Evolutionary conservation across 176 grass and related monocot genomes (phyloP), one percentile per base, ranked within the genome.

Genomic region (Chloris gayana): DNA sequence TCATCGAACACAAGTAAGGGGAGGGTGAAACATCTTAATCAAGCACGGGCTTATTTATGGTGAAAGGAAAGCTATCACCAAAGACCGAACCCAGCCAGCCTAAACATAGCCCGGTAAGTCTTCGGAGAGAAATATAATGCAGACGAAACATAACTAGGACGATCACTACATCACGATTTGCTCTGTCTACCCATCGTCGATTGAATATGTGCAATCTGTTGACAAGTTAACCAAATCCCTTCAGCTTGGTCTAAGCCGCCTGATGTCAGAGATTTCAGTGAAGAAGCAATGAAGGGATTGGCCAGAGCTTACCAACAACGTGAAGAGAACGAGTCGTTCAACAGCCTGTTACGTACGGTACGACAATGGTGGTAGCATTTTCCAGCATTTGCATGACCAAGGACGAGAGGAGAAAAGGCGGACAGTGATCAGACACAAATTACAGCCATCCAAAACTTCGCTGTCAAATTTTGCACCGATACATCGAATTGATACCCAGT

Each of bases 21-120:
- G 75, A 78, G 1, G 76, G 76, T 67, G 76, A 78, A 64, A 67
- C 76, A 49, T 78, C 76, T 30, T 10, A 22, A 9, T 74, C 72
- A 17, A 2, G 7, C 42, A 67, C 44, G 19, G 75, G 15, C 42
- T 34, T 6, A 1, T 63, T 29, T 17, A 6, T 26, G 26, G 58
- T 64, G 74, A 76, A 27, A 58, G 15, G 21, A 26, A 59, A 75
- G 22, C 25, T 12, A 64, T 17, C 33, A 74, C 45, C 45, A 47
- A 42, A 44, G 9, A 44, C 9, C 41, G 12, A 44, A 44, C 41
- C 41, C 45, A 47, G 14, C 45, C 45, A 10, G 22, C 9, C 56
- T 26, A 15, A 56, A 56, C 53, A 56, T 6, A 56, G 53, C 19
- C n/a, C 9, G 0, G 22, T 26, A 24, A 26, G 56, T 26, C n/a